Conservation (phyloP, 75 land plant species). For the Picea glauca region DNA sequence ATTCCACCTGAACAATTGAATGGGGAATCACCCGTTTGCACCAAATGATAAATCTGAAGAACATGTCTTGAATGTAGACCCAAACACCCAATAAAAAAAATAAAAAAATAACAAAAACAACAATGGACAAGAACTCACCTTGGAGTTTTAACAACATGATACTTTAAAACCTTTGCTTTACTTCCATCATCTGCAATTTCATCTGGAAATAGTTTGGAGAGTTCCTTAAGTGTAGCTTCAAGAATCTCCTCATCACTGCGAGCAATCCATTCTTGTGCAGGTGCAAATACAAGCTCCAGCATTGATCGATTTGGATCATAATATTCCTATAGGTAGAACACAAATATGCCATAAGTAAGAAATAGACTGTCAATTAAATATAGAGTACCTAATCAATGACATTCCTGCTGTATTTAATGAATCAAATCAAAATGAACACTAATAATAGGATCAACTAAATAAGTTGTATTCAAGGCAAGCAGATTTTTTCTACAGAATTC, state of each 20-base stretch:
- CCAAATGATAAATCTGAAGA: too few species aligned
- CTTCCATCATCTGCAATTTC: slow-evolving; percentile 94
- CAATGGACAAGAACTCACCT: slow-evolving; percentile 38
- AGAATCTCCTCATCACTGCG: slow-evolving; percentile 88
- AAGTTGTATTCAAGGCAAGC: not conserved
- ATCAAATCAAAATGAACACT: not conserved
- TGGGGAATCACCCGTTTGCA: too few species aligned
- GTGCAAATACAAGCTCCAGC: slow-evolving; percentile 99
- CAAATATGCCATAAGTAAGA: not conserved
- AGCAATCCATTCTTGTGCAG: slow-evolving; percentile 95
- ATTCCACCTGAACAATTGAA: too few species aligned
- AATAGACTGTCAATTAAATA: not conserved
- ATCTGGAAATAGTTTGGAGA: slow-evolving; percentile 88
- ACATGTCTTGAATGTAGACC: not conserved
- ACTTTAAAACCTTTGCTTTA: slow-evolving; percentile 94
- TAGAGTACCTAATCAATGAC: not conserved
- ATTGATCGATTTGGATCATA: slow-evolving; percentile 91
- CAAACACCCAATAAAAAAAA: not conserved
- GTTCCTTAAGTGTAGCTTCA: slow-evolving; percentile 79
- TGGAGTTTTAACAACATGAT: slow-evolving; percentile 97
- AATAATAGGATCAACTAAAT: not conserved
- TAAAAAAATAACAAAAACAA: not conserved
- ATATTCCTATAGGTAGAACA: slow-evolving; percentile 62
- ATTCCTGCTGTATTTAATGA: not conserved
- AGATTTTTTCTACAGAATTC: not conserved